phyloP scores from a whole-genome alignment of 306 rosid genomes.

The Erythrophleum fordii region DNA sequence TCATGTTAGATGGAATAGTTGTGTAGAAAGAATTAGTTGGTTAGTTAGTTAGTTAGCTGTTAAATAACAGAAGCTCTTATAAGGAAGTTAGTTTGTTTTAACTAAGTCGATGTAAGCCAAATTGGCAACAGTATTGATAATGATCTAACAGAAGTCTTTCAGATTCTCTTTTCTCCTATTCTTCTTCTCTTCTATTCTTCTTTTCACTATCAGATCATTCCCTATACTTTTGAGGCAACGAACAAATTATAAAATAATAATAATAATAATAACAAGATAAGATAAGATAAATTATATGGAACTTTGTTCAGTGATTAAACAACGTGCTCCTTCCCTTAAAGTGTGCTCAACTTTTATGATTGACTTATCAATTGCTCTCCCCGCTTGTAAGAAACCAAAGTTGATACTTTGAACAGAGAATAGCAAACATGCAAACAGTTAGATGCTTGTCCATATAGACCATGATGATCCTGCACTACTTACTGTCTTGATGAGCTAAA shows the following conservation, averaged over 20 bases:
- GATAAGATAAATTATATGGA: background rate
- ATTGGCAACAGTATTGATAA: no score
- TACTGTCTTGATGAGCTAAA: background rate
- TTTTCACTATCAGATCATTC: no score
- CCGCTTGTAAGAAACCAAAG: background rate
- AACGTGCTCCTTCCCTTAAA: background rate
- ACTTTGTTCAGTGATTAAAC: conserved; percentile 18
- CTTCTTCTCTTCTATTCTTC: no score
- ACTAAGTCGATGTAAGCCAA: no score
- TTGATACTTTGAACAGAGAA: background rate
- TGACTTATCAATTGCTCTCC: conserved; percentile 1
- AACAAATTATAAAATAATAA: background rate
- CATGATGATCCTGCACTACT: conserved; percentile 7
- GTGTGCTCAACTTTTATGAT: background rate
- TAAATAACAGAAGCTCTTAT: no score
- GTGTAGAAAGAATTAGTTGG: no score
- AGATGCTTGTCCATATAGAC: background rate
- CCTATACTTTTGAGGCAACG: background rate
- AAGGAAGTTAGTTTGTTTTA: no score
- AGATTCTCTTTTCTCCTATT: no score
- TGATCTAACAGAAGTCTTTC: no score
- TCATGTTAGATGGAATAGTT: no score
- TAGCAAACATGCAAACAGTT: background rate
- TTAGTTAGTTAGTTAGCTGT: no score
- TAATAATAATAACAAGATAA: conserved; percentile 3